A percentile compares a stretch with the other conserved stretches of the same genome.
Conservation (phyloP, 2,329 filamentous ascomycete genomes). For the Fusarium citri region DNA sequence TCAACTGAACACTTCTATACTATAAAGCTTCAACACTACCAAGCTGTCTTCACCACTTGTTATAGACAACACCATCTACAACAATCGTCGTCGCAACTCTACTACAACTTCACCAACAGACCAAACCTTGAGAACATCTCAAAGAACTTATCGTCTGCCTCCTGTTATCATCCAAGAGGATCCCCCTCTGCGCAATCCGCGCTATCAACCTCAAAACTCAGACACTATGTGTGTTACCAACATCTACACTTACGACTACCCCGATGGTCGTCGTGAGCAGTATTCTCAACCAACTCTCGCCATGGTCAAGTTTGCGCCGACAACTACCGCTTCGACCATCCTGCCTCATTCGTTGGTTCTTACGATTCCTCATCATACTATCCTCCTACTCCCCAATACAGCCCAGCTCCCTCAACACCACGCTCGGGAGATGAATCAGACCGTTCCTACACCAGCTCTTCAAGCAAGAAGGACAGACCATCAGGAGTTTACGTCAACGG, state of each 20-base stretch:
- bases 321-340: slow-evolving; percentile 56
- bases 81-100: slow-evolving; percentile 24
- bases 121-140: slow-evolving; percentile 15
- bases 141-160: slow-evolving; percentile 26
- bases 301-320: slow-evolving; percentile 57
- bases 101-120: slow-evolving; percentile 19
- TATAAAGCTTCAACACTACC: slow-evolving; percentile 17
- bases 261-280: slow-evolving; percentile 56
- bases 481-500: slow-evolving; percentile 55
- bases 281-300: slow-evolving; percentile 53
- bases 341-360: slow-evolving; percentile 52
- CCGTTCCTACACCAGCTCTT: slow-evolving; percentile 50
- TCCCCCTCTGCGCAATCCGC: slow-evolving; percentile 38
- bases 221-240: slow-evolving; percentile 64
- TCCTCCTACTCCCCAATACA: slow-evolving; percentile 57
- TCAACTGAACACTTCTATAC: background rate
- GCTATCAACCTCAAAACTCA: slow-evolving; percentile 34
- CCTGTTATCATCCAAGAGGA: slow-evolving; percentile 43
- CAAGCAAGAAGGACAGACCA: slow-evolving; percentile 49
- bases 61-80: slow-evolving; percentile 42
- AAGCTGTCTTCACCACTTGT: slow-evolving; percentile 38
- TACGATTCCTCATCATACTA: slow-evolving; percentile 48
- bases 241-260: slow-evolving; percentile 60
- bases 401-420: slow-evolving; percentile 47
- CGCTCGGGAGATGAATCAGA: slow-evolving; percentile 55